Conservation (phyloP, 2,329 filamentous ascomycete species). For the Tolypocladium tundrense region DNA sequence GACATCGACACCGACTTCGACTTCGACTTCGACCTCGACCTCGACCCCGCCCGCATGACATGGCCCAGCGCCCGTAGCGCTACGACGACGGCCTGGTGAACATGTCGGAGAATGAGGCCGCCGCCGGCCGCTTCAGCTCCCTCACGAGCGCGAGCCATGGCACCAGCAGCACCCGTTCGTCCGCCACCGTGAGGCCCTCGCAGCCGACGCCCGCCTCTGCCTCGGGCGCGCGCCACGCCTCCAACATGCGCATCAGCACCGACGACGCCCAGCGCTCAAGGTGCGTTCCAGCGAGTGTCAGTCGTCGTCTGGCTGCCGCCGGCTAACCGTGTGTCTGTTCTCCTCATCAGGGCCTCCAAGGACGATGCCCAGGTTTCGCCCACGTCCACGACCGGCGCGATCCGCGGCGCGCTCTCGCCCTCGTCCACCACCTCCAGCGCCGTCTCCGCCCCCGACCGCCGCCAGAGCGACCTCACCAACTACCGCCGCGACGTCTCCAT, state of each 20-base stretch:
- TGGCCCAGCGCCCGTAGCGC: conserved; percentile 16
- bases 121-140: conserved; percentile 43
- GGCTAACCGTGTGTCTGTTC: not conserved
- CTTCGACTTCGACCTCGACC: conserved; percentile 1
- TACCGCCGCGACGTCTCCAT: conserved; percentile 64
- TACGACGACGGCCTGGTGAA: conserved; percentile 28
- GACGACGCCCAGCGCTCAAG: conserved; percentile 35
- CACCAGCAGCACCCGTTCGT: conserved; percentile 56
- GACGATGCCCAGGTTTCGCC: conserved; percentile 40
- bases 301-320: conserved; percentile 1
- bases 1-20: not conserved
- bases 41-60: conserved; percentile 13
- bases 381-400: conserved; percentile 28
- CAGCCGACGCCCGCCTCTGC: conserved; percentile 21
- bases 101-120: conserved; percentile 59
- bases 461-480: conserved; percentile 53
- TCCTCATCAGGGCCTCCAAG: conserved; percentile 12
- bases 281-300: conserved; percentile 18
- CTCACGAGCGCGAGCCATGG: conserved; percentile 34
- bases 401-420: conserved; percentile 36
- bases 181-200: conserved; percentile 50
- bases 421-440: conserved; percentile 28
- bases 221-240: conserved; percentile 9
- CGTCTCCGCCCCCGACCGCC: conserved; percentile 38
- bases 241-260: conserved; percentile 18